Base-by-base conservation (phyloP, 2,329 filamentous ascomycete species). In the Polytolypa hystricis region DNA sequence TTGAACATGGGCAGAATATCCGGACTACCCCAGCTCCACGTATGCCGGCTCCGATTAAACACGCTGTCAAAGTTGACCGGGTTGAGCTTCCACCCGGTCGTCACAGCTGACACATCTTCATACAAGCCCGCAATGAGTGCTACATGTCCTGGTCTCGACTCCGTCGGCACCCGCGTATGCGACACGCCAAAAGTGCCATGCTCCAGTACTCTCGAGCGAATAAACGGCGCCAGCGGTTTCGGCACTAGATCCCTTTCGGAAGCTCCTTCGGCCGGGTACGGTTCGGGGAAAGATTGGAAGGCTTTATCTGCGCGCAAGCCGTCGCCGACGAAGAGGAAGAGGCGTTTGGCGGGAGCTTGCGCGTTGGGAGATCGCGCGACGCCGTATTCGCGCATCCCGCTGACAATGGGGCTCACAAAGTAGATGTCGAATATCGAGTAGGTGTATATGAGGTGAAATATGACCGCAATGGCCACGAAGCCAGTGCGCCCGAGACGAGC, bases 1-100 rank as follows among this genome's bases (percentile, higher is more conserved):
- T 93, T 79, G 56, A 98, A 98, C 91, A 98, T 98, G 37, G 84
- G 84, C 47, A 98, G 64, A 51, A 98, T 98, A 61, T 98, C 91
- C 1, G 91, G 91, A 54, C 87, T 95, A 2, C 91, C 91, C 91
- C 91, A 98, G 59, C 87, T 94, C 91, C 91, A 98, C 5, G 93
- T 98, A 62, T 98, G 93, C 30, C 81, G 72, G 55, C 89, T 96
- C 44, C 84, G 77, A 58, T 98, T 98, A 73, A 98, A 98, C 8
- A 98, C 86, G 53, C 89, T 96, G 64, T 98, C 91, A 53, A 98
- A 98, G 55, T 96, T 83, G 53, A 98, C 91, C 0, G 91, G 91
- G 56, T 98, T 98, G 49, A 95, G 66, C 64, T 98, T 96, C 91
- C 91, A 98, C 11, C 91, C 91, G 1, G 93, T 98, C 19, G 83